phyloP scores from a whole-genome alignment of 2,329 filamentous ascomycete genomes.

The Calonectria multiphialidica region DNA sequence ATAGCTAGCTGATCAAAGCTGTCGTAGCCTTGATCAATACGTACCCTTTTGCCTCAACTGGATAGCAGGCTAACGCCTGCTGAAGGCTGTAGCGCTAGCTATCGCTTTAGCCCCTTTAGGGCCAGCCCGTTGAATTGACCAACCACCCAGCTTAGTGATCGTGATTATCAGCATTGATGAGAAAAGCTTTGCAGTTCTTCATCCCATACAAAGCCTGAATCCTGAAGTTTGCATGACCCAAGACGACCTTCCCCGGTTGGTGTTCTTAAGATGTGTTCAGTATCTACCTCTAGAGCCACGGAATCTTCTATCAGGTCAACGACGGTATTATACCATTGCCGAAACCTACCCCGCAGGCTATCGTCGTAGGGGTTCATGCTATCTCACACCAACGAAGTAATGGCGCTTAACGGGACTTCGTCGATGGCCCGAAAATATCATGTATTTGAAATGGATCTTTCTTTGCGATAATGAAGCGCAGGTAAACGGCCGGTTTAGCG shows the following conservation, averaged over 20 bases:
- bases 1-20: too few species aligned
- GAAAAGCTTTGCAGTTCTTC: not conserved
- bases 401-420: not conserved
- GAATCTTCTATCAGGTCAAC: not conserved
- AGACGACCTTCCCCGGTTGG: not conserved
- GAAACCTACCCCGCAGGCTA: rapidly evolving
- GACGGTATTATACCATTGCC: not conserved
- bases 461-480: not conserved
- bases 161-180: too few species aligned
- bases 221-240: not conserved
- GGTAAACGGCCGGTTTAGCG: too few species aligned
- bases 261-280: not conserved
- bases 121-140: too few species aligned
- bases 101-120: too few species aligned
- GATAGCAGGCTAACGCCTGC: too few species aligned
- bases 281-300: not conserved
- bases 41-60: too few species aligned
- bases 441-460: too few species aligned
- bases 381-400: not conserved
- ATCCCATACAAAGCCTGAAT: not conserved
- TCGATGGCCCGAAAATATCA: not conserved
- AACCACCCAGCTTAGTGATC: too few species aligned
- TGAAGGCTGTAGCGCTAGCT: too few species aligned
- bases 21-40: too few species aligned
- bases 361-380: not conserved